Evolutionary conservation across 1,139 yeast genomes (phyloP).

Genomic region (Pichia inconspicua): DNA sequence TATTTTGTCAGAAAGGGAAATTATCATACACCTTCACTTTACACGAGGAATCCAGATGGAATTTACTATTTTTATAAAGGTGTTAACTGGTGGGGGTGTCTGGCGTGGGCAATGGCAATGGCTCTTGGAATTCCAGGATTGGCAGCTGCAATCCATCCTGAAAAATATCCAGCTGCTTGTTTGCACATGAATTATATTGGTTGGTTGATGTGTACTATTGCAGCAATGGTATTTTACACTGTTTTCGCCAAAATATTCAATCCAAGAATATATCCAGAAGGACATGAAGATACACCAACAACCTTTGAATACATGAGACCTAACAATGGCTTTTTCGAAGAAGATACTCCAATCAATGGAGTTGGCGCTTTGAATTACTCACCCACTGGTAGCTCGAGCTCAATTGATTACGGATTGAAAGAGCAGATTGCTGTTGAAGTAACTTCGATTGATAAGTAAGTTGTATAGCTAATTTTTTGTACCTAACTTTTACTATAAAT

Average conservation of each 20-base stretch:
- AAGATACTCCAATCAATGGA: slow-evolving; percentile 16
- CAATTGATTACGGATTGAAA: slow-evolving; percentile 1
- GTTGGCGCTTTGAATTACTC: slow-evolving; percentile 6
- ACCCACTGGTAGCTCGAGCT: slow-evolving; percentile 1
- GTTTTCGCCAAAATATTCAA: slow-evolving; percentile 7
- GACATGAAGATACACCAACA: slow-evolving; percentile 12
- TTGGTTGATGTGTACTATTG: slow-evolving; percentile 13
- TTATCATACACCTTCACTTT: slow-evolving; percentile 27
- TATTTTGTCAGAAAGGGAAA: slow-evolving; percentile 27
- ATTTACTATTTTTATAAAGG: slow-evolving; percentile 30
- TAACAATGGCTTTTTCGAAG: slow-evolving; percentile 15
- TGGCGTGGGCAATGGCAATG: slow-evolving; percentile 13
- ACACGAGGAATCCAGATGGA: slow-evolving; percentile 23
- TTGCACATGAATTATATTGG: slow-evolving; percentile 14
- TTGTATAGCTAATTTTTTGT: neutral
- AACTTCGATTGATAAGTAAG: slow-evolving; percentile 1
- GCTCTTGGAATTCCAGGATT: slow-evolving; percentile 14
- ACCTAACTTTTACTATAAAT: no score
- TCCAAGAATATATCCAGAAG: slow-evolving; percentile 13
- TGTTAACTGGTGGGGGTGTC: slow-evolving; percentile 13
- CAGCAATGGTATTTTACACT: slow-evolving; percentile 10
- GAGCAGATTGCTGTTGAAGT: slow-evolving; percentile 3
- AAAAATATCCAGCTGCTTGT: slow-evolving; percentile 7
- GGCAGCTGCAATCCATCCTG: slow-evolving; percentile 12
- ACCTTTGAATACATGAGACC: slow-evolving; percentile 13